phyloP scores from a whole-genome alignment of 2,329 filamentous ascomycete genomes.

The Zalaria obscura region DNA sequence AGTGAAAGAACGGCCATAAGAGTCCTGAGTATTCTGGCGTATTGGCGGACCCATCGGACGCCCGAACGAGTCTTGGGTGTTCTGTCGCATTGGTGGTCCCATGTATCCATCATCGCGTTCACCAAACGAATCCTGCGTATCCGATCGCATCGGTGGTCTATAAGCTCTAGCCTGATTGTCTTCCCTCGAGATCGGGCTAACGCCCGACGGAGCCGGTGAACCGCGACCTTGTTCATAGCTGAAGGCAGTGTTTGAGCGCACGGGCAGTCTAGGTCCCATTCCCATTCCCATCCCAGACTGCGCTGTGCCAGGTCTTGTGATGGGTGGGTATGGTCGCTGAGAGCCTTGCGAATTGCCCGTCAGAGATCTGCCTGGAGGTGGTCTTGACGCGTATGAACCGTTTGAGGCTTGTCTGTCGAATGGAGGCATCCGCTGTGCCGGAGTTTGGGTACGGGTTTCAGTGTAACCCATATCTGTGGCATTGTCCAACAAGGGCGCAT shows the following conservation, averaged over 20 bases:
- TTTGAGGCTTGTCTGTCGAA: slow-evolving; percentile 6
- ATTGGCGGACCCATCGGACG: slow-evolving; percentile 6
- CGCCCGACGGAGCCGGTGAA: slow-evolving; percentile 6
- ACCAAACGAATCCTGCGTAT: slow-evolving; percentile 3
- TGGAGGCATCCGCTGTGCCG: not conserved
- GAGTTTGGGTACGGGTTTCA: slow-evolving; percentile 1
- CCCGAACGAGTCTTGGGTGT: slow-evolving; percentile 13
- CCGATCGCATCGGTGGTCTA: slow-evolving; percentile 9
- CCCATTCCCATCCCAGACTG: not conserved
- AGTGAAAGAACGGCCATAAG: too few species aligned
- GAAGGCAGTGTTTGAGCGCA: slow-evolving; percentile 11
- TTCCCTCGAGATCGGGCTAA: slow-evolving; percentile 4
- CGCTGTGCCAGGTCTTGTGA: slow-evolving; percentile 6
- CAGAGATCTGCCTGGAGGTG: slow-evolving; percentile 1
- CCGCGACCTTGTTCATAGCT: slow-evolving; percentile 7
- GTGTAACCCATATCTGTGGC: slow-evolving; percentile 44
- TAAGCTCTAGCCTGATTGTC: not conserved
- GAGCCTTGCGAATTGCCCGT: slow-evolving; percentile 1
- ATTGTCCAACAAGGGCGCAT: slow-evolving; percentile 46
- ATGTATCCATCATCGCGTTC: not conserved
- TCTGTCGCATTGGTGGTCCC: slow-evolving; percentile 9
- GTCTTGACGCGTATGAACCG: not conserved
- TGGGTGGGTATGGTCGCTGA: slow-evolving; percentile 7
- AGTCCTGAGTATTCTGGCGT: slow-evolving; percentile 6
- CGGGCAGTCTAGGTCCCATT: slow-evolving; percentile 6